Conservation (phyloP, 805 yeast genomes). For the Metahyphopichia silvanorum region DNA sequence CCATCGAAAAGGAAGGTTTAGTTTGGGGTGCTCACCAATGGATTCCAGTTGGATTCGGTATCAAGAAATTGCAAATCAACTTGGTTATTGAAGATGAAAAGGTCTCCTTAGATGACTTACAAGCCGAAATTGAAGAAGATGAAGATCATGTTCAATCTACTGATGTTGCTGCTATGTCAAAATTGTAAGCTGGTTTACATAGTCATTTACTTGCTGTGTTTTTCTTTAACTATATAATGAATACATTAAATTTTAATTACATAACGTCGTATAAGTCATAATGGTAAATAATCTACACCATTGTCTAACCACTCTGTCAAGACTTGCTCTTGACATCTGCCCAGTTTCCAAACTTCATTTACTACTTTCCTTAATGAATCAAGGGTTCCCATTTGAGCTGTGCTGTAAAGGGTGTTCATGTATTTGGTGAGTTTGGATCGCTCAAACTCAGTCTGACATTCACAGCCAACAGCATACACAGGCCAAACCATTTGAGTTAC, state of each 20-base stretch:
- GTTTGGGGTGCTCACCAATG: constrained; percentile 97
- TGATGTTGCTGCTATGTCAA: constrained; percentile 97
- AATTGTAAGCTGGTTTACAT: constrained; percentile 59
- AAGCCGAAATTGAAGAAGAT: constrained; percentile 74
- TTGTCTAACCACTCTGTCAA: constrained; percentile 46
- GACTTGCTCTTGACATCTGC: constrained; percentile 40
- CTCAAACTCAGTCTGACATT: constrained; percentile 33
- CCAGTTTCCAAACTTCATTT: constrained; percentile 45
- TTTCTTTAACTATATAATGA: background rate
- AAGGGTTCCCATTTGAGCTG: constrained; percentile 55
- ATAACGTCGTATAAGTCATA: constrained; percentile 9
- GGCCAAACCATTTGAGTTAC: constrained; percentile 68
- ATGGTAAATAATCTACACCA: constrained; percentile 50
- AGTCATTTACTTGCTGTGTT: background rate
- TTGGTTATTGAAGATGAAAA: constrained; percentile 95
- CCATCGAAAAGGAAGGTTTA: constrained; percentile 87
- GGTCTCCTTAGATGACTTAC: constrained; percentile 91
- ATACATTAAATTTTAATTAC: background rate
- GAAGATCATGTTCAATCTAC: constrained; percentile 99
- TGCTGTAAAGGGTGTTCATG: constrained; percentile 42
- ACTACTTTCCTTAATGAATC: constrained; percentile 40
- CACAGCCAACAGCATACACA: constrained; percentile 47
- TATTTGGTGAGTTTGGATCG: constrained; percentile 22
- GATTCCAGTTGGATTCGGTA: constrained; percentile 98
- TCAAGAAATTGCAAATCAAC: constrained; percentile 98